A percentile compares a stretch with the other conserved stretches of the same genome.
These are phyloP conservation scores for Avicennia marina DNA, from an alignment of 257 asterid species.

Conservation along the genomic window DNA sequence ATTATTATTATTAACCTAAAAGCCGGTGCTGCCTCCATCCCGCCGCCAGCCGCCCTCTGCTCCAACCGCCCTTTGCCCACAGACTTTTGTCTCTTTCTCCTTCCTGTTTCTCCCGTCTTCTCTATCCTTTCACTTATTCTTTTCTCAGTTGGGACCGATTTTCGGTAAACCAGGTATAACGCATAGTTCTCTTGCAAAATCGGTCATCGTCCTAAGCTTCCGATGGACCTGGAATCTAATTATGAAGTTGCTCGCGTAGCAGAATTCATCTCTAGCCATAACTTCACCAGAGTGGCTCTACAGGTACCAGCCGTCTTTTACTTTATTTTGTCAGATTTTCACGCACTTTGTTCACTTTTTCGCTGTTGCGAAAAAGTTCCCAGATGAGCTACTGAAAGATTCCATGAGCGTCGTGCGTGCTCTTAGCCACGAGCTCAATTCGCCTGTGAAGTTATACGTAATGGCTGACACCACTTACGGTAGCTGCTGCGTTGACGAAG, in stretches of 20 bases:
- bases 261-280: constrained; percentile 46
- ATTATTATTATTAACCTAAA: too few species aligned
- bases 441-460: constrained; percentile 57
- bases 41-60: too few species aligned
- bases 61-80: too few species aligned
- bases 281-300: constrained; percentile 62
- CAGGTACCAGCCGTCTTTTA: constrained; percentile 38
- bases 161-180: too few species aligned
- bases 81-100: too few species aligned
- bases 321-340: background rate
- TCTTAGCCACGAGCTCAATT: constrained; percentile 41
- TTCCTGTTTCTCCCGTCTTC: too few species aligned
- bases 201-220: background rate
- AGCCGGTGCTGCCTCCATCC: too few species aligned
- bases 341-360: background rate
- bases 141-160: too few species aligned
- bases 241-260: constrained; percentile 68
- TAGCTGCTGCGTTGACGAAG: constrained; percentile 95
- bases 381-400: constrained; percentile 73
- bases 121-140: too few species aligned
- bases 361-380: constrained; percentile 49
- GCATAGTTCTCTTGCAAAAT: too few species aligned
- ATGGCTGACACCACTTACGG: constrained; percentile 98
- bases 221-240: constrained; percentile 58
- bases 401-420: constrained; percentile 54